Evolutionary conservation across 306 rosid species (phyloP).

Genomic region (Trichosanthes truncata): DNA sequence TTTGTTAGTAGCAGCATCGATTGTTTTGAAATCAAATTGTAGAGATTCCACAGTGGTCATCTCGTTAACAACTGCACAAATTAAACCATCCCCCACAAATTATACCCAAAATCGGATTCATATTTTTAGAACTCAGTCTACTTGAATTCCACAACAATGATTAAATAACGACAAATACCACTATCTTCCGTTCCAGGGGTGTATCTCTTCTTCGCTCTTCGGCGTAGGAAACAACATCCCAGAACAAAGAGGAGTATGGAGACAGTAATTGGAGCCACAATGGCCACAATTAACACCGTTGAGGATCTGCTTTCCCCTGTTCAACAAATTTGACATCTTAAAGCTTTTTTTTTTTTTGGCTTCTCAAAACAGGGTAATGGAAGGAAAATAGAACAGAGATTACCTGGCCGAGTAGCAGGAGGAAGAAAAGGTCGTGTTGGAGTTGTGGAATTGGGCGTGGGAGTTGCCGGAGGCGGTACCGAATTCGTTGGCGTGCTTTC

Average conservation of each 20-base stretch:
- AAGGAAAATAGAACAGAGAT: not conserved
- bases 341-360: not conserved
- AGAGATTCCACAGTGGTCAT: conserved; percentile 21
- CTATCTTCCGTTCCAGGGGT: not conserved
- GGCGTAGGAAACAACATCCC: not conserved
- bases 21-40: conserved; percentile 26
- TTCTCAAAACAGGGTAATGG: not conserved
- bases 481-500: too few species aligned
- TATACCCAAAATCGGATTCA: not conserved
- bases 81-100: not conserved
- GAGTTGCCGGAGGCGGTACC: not conserved
- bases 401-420: not conserved
- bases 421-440: not conserved
- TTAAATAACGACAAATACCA: not conserved
- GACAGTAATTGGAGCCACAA: conserved; percentile 9
- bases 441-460: too few species aligned
- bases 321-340: not conserved
- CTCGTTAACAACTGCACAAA: not conserved
- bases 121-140: not conserved
- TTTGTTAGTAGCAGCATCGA: conserved; percentile 35
- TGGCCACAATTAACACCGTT: not conserved
- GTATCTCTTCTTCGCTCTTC: conserved; percentile 8
- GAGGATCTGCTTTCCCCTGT: conserved; percentile 9
- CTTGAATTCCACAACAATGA: not conserved
- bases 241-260: not conserved